Evolutionary conservation across 495 filamentous ascomycete species (phyloP), one percentile per base, ranked within the genome.

Genomic region (Tuber melanosporum): DNA sequence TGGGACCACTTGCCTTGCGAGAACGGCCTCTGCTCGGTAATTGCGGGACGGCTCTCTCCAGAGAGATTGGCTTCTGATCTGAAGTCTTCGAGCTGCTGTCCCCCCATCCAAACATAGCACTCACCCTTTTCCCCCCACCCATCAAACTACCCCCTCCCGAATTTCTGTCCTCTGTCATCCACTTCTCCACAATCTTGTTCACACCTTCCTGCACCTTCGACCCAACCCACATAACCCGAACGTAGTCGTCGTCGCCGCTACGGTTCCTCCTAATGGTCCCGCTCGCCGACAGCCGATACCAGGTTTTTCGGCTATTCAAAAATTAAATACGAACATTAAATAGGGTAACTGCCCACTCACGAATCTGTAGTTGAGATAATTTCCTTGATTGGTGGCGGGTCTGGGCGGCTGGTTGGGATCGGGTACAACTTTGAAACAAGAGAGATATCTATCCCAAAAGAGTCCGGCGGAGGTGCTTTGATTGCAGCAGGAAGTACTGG

Each of bases 211-310:
- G 87, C 19, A 89, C 80, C 32, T 86, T 84, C 3, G 89, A 90
- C 10, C 86, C 84, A 36, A 82, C 75, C 89, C 89, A 91, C 22
- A 84, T 84, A 22, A 90, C 86, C 6, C 87, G 85, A 57, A 88
- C 84, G 78, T 91, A 91, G 73, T 88, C 87, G 49, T 89, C 88
- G 71, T 89, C 88, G 22, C 86, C 88, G 12, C 80, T 85, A 72
- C 89, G 86, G 75, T 89, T 86, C 72, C 87, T 88, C 39, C 88
- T 84, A 77, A 87, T 87, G 0, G 89, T 88, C 17, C 88, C 89
- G 72, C 85, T 85, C 14, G 89, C 85, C 22, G 89, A 89, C 9
- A 91, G 82, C 41, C 89, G 88, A 77, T 91, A 91, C 89, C 89
- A 91, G 8, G 85, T 86, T 80, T 89, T 91, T 69, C 89, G 88